phyloP scores from a whole-genome alignment of 2,329 filamentous ascomycete genomes.

The Fusarium pseudocircinatum region DNA sequence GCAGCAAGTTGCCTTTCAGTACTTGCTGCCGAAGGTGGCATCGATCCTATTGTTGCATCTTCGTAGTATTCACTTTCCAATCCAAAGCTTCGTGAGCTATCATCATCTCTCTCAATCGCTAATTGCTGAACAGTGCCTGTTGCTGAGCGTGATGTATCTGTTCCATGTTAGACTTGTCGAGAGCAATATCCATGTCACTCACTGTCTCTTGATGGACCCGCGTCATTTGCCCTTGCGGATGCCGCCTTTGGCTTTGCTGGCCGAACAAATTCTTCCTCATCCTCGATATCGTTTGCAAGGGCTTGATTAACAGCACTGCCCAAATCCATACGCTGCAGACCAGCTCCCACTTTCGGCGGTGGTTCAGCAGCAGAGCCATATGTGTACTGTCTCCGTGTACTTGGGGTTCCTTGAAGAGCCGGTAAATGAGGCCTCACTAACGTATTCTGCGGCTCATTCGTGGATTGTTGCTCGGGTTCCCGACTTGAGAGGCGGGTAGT shows the following conservation, averaged over 20 bases:
- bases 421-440: slow-evolving; percentile 39
- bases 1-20: not conserved
- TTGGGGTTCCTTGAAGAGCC: slow-evolving; percentile 46
- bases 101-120: slow-evolving; percentile 40
- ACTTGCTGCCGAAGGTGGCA: slow-evolving; percentile 27
- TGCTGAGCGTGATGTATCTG: not conserved
- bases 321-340: slow-evolving; percentile 41
- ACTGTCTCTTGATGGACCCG: slow-evolving; percentile 34
- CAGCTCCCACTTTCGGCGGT: slow-evolving; percentile 34
- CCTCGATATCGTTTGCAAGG: slow-evolving; percentile 34
- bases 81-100: slow-evolving; percentile 49
- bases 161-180: not conserved
- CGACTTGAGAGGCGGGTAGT: slow-evolving; percentile 27
- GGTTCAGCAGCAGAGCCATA: slow-evolving; percentile 53
- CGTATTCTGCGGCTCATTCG: slow-evolving; percentile 8
- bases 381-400: slow-evolving; percentile 50
- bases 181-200: not conserved
- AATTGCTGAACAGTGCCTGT: not conserved
- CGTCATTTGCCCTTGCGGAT: slow-evolving; percentile 25
- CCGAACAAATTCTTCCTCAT: slow-evolving; percentile 31
- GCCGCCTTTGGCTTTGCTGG: slow-evolving; percentile 5
- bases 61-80: slow-evolving; percentile 50
- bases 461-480: slow-evolving; percentile 28
- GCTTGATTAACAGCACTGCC: slow-evolving; percentile 45
- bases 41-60: slow-evolving; percentile 50